Base-by-base conservation (phyloP, 805 yeast genomes). In the Candida insectorum region DNA sequence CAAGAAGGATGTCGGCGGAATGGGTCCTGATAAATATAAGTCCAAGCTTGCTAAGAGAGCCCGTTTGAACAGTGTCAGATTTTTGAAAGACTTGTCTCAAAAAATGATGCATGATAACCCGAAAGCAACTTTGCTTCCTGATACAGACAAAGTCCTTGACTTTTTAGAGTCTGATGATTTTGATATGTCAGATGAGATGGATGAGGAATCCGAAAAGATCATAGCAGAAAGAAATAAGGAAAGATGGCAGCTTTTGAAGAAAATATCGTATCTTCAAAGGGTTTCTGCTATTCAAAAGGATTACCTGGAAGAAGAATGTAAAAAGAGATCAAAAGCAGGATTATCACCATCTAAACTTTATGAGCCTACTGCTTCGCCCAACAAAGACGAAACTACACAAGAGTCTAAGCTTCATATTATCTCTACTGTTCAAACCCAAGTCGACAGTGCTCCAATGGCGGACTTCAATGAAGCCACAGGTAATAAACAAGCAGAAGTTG, bases 1-100 rank as follows among this genome's bases (percentile, higher is more conserved):
- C 54, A 63, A 66, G 38, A 64, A 65, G 10, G 96, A 89, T 54
- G 89, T 89, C 8, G 73, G 65, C 7, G 97, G 97, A 3, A 62
- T 65, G 13, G 96, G 96, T 10, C 49, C 57, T 2, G 97, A 89
- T 53, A 71, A 77, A 38, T 72, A 70, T 65, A 75, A 73, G 43
- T 52, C 69, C 11, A 50, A 54, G 11, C 55, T 60, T 11, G 77
- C 75, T 20, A 58, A 60, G 23, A 59, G 69, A 24, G 77, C 79
- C 11, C 71, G 77, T 44, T 56, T 73, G 16, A 71, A 71, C 36
- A 77, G 82, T 24, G 65, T 77, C 3, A 63, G 67, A 28, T 74
- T 81, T 31, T 58, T 85, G 43, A 70, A 62, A 36, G 69, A 69
- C 10, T 72, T 83, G 71, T 73, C 89, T 0, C 56, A 62, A 9